A percentile compares a stretch with the other conserved stretches of the same genome.
phyloP scores from a whole-genome alignment of 2,329 filamentous ascomycete genomes.

The Diaporthe vaccinii region DNA sequence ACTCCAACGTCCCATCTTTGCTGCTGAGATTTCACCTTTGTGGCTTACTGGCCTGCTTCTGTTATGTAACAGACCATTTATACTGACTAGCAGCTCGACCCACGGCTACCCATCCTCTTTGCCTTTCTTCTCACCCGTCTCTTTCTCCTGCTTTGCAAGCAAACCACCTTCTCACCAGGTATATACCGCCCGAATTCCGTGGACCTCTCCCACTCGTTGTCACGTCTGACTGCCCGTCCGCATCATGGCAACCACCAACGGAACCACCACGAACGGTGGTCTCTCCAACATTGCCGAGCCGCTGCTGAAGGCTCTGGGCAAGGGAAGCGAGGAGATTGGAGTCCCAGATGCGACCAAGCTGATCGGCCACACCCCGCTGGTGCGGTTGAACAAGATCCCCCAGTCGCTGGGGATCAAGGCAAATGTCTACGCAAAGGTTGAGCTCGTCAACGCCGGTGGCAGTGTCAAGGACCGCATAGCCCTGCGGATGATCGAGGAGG shows the following conservation, averaged over 20 bases:
- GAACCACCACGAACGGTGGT: constrained; percentile 32
- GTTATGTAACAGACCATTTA: constrained; percentile 30
- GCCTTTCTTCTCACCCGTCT: background rate
- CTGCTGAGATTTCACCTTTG: constrained; percentile 16
- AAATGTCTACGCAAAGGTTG: constrained; percentile 90
- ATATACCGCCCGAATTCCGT: background rate
- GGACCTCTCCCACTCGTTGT: background rate
- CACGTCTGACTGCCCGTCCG: constrained; percentile 7
- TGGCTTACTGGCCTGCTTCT: constrained; percentile 26
- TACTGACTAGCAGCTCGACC: constrained; percentile 32
- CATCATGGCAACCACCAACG: constrained; percentile 38
- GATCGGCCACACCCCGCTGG: constrained; percentile 96
- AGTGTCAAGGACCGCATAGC: constrained; percentile 97
- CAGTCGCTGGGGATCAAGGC: constrained; percentile 91
- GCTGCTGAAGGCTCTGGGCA: constrained; percentile 22
- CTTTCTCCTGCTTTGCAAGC: background rate
- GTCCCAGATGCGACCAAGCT: constrained; percentile 81
- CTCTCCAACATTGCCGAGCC: constrained; percentile 25
- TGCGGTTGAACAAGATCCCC: constrained; percentile 92
- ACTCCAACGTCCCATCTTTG: constrained; percentile 26
- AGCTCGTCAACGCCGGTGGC: constrained; percentile 94
- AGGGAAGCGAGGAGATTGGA: constrained; percentile 35
- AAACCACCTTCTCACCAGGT: background rate
- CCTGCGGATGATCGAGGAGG: constrained; percentile 96
- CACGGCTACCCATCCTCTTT: background rate